Evolutionary conservation across 2,329 filamentous ascomycete genomes (phyloP).

Genomic region (Gyromitra esculenta): DNA sequence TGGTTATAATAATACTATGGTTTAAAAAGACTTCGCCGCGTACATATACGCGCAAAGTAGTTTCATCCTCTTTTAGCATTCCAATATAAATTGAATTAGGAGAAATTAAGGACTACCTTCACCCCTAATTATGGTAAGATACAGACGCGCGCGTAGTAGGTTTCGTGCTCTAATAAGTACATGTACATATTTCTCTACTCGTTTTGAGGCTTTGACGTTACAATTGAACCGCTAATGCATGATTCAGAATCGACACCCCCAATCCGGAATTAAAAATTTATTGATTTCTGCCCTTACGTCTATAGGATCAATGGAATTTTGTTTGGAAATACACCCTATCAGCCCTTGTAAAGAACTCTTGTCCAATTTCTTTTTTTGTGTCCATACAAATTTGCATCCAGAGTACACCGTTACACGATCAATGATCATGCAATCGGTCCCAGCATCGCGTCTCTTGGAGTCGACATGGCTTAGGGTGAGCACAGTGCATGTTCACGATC

Average conservation of each 20-base stretch:
- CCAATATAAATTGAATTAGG: too few species aligned
- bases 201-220: neutral
- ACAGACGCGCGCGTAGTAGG: neutral
- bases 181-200: neutral
- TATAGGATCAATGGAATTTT: conserved; percentile 11
- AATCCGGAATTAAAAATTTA: conserved; percentile 2
- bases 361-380: neutral
- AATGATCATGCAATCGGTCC: conserved; percentile 15
- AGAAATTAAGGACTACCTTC: neutral
- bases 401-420: neutral
- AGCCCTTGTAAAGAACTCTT: neutral
- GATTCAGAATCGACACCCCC: neutral
- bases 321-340: neutral
- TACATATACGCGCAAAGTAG: neutral
- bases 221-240: neutral
- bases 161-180: neutral
- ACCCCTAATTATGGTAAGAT: neutral
- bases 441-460: neutral
- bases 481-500: neutral
- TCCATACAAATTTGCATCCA: conserved; percentile 7
- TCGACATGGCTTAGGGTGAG: neutral
- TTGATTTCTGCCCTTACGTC: conserved; percentile 10
- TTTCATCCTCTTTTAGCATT: neutral
- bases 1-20: too few species aligned
- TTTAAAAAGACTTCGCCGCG: too few species aligned